Base-by-base conservation (phyloP, 768 basidiomycete genomes). In the Mycena epipterygia region DNA sequence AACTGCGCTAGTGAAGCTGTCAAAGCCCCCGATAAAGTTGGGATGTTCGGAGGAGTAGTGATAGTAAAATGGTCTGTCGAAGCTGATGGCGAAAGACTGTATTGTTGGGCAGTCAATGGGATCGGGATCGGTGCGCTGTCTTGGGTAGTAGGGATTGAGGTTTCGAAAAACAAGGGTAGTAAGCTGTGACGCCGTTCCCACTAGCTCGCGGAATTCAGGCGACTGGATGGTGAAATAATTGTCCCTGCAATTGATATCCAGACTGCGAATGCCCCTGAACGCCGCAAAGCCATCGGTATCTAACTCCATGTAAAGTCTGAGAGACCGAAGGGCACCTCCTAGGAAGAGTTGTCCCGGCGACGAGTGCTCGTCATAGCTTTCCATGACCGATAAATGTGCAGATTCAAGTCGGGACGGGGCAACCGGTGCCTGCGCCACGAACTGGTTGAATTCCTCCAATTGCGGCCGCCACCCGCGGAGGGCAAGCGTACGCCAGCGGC, bases 401-500 rank as follows among this genome's bases (percentile, higher is more conserved):
- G 59, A 61, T 25, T 61, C 41, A 9, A 58, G 57, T 6, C 44
- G 44, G 17, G 59, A 49, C 44, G 46, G 6, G 42, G 59, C 17
- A 33, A 30, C 11, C 30, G 44, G 17, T n/a, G 55, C 6, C n/a
- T 27, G 25, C 25, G 6, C 32, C 17, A 66, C 27, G 44, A 66
- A 57, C 6, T 25, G 12, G 4, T 8, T 12, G 33, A 66, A 57
- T 21, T 58, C 44, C n/a, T n/a, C 23, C 19, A 66, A 1, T 19
- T 66, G 55, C 19, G 21, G 12, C 0, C 14, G 12, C 41, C 11
- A 49, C 12, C 30, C 64, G 3, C 42, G 64, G 25, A 66, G 35
- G 2, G 64, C 56, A 39, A 64, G 16, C n/a, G 39, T 64, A 7
- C 63, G 51, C 51, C 39, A 64, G 29, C 63, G 63, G 9, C 39